A percentile compares a stretch with the other conserved stretches of the same genome.
Conservation (phyloP, 208 protist genomes). For the Trypanosoma vivax region DNA sequence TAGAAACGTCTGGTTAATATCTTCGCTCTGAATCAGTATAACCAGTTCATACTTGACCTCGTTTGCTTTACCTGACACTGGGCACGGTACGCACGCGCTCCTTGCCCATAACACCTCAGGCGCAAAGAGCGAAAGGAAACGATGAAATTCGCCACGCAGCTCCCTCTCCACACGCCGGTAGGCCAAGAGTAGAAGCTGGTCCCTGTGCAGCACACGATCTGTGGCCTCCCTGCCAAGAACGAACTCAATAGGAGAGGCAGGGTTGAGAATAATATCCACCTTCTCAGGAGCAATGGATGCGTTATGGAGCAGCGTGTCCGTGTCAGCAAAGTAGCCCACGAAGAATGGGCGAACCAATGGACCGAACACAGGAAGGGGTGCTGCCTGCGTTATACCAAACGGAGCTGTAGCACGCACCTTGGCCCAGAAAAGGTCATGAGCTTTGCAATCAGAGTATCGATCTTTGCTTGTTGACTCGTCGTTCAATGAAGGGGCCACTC, state of each 20-base stretch:
- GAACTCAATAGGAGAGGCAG: slow-evolving; percentile 74
- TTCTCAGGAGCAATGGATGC: slow-evolving; percentile 75
- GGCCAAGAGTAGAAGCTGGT: slow-evolving; percentile 55
- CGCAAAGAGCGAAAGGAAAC: slow-evolving; percentile 55
- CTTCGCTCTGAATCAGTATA: slow-evolving; percentile 65
- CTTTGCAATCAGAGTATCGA: not conserved
- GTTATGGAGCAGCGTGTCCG: slow-evolving; percentile 84
- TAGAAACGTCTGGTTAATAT: slow-evolving; percentile 39
- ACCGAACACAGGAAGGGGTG: slow-evolving; percentile 71
- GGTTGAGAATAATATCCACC: slow-evolving; percentile 84
- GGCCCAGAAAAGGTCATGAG: slow-evolving; percentile 21
- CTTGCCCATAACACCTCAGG: slow-evolving; percentile 54
- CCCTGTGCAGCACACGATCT: slow-evolving; percentile 62
- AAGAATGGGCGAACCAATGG: slow-evolving; percentile 59
- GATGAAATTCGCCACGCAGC: slow-evolving; percentile 70
- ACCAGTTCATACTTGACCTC: slow-evolving; percentile 58
- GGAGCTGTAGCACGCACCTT: slow-evolving; percentile 41
- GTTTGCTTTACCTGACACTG: slow-evolving; percentile 45
- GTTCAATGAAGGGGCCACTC: slow-evolving; percentile 6
- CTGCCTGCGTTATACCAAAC: slow-evolving; percentile 55
- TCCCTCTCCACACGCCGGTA: slow-evolving; percentile 72
- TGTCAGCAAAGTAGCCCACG: slow-evolving; percentile 83
- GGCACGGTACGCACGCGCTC: slow-evolving; percentile 66
- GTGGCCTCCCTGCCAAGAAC: slow-evolving; percentile 79
- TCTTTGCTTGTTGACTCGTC: slow-evolving; percentile 8